Conservation (phyloP, 768 basidiomycete species). For the Russula brevipes region DNA sequence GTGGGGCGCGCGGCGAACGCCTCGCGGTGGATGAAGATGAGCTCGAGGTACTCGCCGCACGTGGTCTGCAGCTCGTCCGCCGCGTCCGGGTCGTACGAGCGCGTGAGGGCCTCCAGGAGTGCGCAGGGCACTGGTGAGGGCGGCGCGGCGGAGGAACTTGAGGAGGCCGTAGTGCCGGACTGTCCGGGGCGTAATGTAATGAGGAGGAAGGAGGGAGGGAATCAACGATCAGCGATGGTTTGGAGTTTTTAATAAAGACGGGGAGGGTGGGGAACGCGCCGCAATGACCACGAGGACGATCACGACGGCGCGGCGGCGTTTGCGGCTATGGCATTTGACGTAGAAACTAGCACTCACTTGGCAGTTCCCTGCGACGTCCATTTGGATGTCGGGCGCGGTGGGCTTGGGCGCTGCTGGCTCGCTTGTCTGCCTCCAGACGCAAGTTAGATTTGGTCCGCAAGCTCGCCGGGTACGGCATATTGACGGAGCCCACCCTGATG, state of each 20-base stretch:
- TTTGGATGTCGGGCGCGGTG: conserved; percentile 22
- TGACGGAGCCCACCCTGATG: conserved; percentile 14
- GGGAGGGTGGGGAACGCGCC: background rate
- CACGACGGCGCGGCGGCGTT: too few relatives aligned
- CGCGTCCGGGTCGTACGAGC: conserved; percentile 25
- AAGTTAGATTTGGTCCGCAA: conserved; percentile 6
- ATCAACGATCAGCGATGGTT: background rate
- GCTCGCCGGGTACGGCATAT: background rate
- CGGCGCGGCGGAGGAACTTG: conserved; percentile 23
- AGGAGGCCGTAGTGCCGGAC: conserved; percentile 26
- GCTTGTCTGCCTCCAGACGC: conserved; percentile 25
- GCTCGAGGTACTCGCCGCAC: conserved; percentile 71
- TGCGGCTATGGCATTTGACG: too few relatives aligned
- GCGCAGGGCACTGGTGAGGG: conserved; percentile 27
- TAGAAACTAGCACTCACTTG: conserved; percentile 9
- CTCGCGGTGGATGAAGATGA: conserved; percentile 73
- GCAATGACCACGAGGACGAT: background rate
- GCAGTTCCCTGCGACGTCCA: conserved; percentile 24
- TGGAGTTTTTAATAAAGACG: background rate
- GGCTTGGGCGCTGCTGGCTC: conserved; percentile 16
- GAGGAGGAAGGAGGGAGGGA: background rate
- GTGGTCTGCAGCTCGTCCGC: conserved; percentile 45
- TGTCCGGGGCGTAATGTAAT: background rate
- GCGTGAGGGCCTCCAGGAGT: conserved; percentile 31
- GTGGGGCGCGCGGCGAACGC: conserved; percentile 56